These are phyloP conservation scores for Neofusicoccum ribis DNA, from an alignment of 2,329 filamentous ascomycete species.

Conservation along the genomic window DNA sequence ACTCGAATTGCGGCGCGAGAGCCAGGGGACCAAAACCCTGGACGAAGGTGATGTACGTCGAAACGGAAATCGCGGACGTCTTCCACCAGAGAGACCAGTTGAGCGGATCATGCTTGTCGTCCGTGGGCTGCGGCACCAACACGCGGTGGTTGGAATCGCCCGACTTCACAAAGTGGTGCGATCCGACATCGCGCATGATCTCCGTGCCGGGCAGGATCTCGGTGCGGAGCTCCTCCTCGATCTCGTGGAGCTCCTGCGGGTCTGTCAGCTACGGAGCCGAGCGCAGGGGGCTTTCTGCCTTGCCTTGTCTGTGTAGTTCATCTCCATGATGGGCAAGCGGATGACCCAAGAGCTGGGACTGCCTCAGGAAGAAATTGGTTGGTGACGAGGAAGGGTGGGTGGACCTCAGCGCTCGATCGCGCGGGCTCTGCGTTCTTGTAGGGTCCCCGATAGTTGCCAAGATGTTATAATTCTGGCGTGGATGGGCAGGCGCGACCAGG, in stretches of 20 bases:
- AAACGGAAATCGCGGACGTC: slow-evolving; percentile 48
- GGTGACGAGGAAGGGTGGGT: not conserved
- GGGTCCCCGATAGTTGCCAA: not conserved
- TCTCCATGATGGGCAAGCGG: slow-evolving; percentile 42
- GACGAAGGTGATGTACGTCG: slow-evolving; percentile 51
- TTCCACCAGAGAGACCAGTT: slow-evolving; percentile 55
- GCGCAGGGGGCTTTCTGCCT: too few species aligned
- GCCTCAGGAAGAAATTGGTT: not conserved
- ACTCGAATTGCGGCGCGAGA: slow-evolving; percentile 60
- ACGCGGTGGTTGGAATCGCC: slow-evolving; percentile 9
- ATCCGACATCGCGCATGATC: slow-evolving; percentile 62
- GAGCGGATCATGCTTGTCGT: slow-evolving; percentile 41
- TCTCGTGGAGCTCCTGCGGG: slow-evolving; percentile 44
- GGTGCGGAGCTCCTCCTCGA: slow-evolving; percentile 54
- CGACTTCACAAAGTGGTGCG: slow-evolving; percentile 63
- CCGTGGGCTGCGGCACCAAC: slow-evolving; percentile 9
- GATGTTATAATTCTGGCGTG: not conserved
- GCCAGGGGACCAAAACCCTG: slow-evolving; percentile 58
- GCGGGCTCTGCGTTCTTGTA: not conserved
- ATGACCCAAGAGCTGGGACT: not conserved
- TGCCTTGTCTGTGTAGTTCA: slow-evolving; percentile 47
- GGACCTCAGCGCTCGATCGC: not conserved
- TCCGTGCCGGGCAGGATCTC: slow-evolving; percentile 60
- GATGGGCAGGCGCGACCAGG: not conserved
- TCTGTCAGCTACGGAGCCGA: not conserved